A percentile compares a stretch with the other conserved stretches of the same genome.
These are phyloP conservation scores for Vicia sativa DNA, from an alignment of 306 rosid genomes.

Conservation along the genomic window DNA sequence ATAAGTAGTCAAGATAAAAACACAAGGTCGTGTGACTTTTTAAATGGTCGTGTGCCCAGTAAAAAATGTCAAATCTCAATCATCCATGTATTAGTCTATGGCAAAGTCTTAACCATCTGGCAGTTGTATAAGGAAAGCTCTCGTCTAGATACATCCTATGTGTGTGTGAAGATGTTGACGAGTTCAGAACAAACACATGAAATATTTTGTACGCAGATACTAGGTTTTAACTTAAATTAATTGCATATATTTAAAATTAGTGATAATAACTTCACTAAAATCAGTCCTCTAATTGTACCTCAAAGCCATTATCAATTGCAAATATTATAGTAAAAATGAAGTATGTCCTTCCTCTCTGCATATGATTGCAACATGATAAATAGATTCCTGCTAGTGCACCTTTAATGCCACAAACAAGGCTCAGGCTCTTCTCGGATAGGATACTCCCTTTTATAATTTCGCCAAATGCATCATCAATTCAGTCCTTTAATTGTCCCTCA, in stretches of 20 bases:
- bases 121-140: neutral
- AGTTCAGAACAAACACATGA: constrained; percentile 13
- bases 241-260: too few relatives aligned
- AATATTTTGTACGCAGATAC: neutral
- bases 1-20: neutral
- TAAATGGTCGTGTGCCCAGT: neutral
- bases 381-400: constrained; percentile 21
- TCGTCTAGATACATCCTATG: neutral
- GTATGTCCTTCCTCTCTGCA: constrained; percentile 2
- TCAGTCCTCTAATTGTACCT: constrained; percentile 1
- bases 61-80: too few relatives aligned
- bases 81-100: too few relatives aligned
- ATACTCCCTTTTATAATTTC: neutral
- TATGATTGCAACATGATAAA: constrained; percentile 1
- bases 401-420: constrained; percentile 4
- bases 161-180: neutral
- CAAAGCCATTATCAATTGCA: neutral
- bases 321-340: constrained; percentile 5
- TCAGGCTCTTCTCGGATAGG: neutral
- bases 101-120: neutral
- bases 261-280: too few relatives aligned
- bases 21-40: neutral
- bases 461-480: constrained; percentile 12
- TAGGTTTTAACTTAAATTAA: neutral
- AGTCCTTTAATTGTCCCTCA: neutral